phyloP scores from a whole-genome alignment of 2,329 filamentous ascomycete genomes.

The Amauroascus niger region DNA sequence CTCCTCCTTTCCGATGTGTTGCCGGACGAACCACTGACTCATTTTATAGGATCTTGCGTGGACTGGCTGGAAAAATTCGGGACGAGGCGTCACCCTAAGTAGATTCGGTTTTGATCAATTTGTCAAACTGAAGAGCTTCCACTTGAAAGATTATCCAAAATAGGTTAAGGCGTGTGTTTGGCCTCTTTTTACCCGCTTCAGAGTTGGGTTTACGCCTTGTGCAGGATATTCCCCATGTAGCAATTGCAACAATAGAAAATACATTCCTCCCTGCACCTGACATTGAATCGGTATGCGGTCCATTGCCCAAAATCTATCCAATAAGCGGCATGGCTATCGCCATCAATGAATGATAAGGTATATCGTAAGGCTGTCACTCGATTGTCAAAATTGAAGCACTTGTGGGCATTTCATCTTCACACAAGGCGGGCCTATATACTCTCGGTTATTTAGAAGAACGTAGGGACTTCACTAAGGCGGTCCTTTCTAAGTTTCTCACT shows the following conservation, averaged over 20 bases:
- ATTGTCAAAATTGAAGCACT: no score
- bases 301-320: background rate
- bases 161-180: no score
- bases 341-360: no score
- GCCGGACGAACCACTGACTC: constrained; percentile 5
- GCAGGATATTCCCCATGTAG: background rate
- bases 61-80: constrained; percentile 97
- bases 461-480: constrained; percentile 37
- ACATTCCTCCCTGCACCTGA: background rate
- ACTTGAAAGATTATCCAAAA: constrained; percentile 69
- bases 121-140: constrained; percentile 90
- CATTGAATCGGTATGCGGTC: background rate
- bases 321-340: no score
- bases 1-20: background rate
- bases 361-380: no score
- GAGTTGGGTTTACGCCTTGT: no score
- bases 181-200: no score
- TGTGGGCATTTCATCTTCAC: background rate
- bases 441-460: constrained; percentile 26
- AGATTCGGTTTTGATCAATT: constrained; percentile 91
- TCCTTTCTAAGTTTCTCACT: constrained; percentile 28
- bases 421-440: background rate
- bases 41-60: constrained; percentile 69
- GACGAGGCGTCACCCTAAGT: constrained; percentile 81
- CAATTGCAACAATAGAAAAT: background rate